phyloP scores from a whole-genome alignment of 2,329 filamentous ascomycete species.

The Pseudomassariella vexata region DNA sequence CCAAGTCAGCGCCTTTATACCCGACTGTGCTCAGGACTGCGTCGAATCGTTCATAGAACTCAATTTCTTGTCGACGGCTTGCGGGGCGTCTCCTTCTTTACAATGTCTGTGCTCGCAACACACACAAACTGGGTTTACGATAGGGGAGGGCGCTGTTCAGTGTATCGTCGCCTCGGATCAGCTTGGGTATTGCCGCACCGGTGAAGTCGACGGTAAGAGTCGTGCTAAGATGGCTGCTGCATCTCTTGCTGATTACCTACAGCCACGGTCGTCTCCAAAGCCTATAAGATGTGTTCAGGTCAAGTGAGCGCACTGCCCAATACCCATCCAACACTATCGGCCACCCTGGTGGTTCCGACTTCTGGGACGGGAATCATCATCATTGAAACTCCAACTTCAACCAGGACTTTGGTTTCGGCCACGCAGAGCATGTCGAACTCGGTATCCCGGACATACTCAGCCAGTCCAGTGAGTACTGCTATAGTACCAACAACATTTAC shows the following conservation, averaged over 20 bases:
- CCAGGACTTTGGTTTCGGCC: no score
- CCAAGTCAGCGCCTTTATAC: constrained; percentile 19
- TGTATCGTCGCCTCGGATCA: constrained; percentile 54
- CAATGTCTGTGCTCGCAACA: constrained; percentile 58
- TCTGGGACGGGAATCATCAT: constrained; percentile 18
- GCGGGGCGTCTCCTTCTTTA: constrained; percentile 45
- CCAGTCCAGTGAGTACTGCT: no score
- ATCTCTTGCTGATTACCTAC: not conserved
- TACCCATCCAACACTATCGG: constrained; percentile 53
- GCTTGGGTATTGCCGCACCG: constrained; percentile 44
- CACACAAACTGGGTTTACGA: constrained; percentile 57
- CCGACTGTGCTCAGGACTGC: constrained; percentile 36
- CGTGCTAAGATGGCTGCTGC: not conserved
- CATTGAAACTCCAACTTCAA: constrained; percentile 9
- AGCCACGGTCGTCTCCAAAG: constrained; percentile 39
- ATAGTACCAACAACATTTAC: constrained; percentile 8
- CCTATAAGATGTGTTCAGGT: constrained; percentile 53
- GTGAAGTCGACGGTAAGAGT: constrained; percentile 33
- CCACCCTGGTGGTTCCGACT: constrained; percentile 42
- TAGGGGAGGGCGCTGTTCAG: constrained; percentile 66
- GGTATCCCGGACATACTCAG: no score
- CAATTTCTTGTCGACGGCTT: constrained; percentile 48
- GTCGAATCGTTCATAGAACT: constrained; percentile 56
- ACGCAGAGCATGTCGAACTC: no score
- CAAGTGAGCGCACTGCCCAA: constrained; percentile 44